Evolutionary conservation across 495 filamentous ascomycete genomes (phyloP), one percentile per base, ranked within the genome.

Genomic region (Daldinia childiae): DNA sequence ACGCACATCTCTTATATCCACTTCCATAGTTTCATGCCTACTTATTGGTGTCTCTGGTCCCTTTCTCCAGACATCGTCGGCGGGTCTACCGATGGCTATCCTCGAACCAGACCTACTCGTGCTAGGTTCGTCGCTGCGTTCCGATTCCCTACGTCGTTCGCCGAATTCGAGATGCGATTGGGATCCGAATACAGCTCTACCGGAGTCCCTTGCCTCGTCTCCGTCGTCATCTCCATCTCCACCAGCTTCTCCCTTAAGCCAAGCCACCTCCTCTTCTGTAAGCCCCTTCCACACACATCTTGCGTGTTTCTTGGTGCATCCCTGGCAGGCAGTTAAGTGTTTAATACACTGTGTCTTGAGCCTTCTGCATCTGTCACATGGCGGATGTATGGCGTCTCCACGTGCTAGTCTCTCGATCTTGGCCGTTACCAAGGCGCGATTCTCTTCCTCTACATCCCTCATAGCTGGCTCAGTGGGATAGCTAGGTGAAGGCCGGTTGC

Each of bases 251-350:
- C 74, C 67, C 58, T 75, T 78, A 4, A 82, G 56, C 43, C 72
- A 75, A 3, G 65, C 71, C 8, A 93, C 69, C 74, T 95, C 93
- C 0, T 89, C 87, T 52, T 93, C 88, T 39, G 87, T 89, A 54
- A 94, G 86, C 61, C 90, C 88, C 66, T 88, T 90, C 93, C 93
- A 97, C 24, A 86, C 88, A 77, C 93, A 97, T 67, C 91, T 93
- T 14, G 92, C 91, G 74, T 95, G 93, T 79, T 95, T 94, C 78
- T 91, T 92, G 1, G 93, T 95, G 79, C 93, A 97, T 38, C 91
- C 92, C 78, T 91, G 86, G 77, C 93, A 97, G 24, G 93, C 91
- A 0, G 92, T 95, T 36, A 93, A 81, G 64, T 96, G 92, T 79
- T 95, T 95, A 39, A 93, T 79, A 58, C 93, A 97, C 64, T 92